A percentile compares a stretch with the other conserved stretches of the same genome.
phyloP scores from a whole-genome alignment of 2,329 filamentous ascomycete species.

The Aspergillus sp. region DNA sequence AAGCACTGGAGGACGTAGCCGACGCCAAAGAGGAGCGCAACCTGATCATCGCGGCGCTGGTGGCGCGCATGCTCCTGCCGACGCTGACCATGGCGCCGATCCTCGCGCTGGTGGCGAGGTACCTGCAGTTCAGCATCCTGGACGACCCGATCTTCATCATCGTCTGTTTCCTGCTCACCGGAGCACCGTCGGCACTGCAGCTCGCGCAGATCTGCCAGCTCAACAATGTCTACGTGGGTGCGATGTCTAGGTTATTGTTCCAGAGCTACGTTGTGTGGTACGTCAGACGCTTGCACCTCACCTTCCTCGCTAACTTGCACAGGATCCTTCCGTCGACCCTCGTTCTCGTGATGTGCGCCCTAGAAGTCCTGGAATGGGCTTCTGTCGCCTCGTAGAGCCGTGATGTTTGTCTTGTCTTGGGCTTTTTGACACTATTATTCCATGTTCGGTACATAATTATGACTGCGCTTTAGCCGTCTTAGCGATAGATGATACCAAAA shows the following conservation, averaged over 20 bases:
- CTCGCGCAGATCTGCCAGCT: constrained; percentile 97
- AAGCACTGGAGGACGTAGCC: constrained; percentile 57
- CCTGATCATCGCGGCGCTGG: constrained; percentile 72
- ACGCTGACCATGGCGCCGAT: constrained; percentile 88
- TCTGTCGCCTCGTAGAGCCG: constrained; percentile 13
- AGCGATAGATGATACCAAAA: no score
- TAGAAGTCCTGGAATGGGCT: constrained; percentile 91
- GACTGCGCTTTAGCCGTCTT: no score
- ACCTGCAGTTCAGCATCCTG: constrained; percentile 81
- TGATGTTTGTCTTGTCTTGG: constrained; percentile 1
- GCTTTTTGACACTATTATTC: no score
- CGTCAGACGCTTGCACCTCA: constrained; percentile 25
- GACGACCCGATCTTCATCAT: constrained; percentile 98
- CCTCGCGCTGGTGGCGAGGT: constrained; percentile 79
- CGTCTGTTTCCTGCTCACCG: constrained; percentile 91
- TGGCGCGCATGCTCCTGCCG: constrained; percentile 87
- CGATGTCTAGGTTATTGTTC: constrained; percentile 87
- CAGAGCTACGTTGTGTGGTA: constrained; percentile 95
- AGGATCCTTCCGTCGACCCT: constrained; percentile 93
- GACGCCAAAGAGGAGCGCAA: constrained; percentile 60
- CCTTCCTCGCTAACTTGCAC: constrained; percentile 11
- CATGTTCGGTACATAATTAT: no score
- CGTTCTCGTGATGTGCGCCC: constrained; percentile 76
- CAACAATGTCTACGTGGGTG: constrained; percentile 89
- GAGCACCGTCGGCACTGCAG: constrained; percentile 86